Base-by-base conservation (phyloP, 2,329 filamentous ascomycete species). In the Colletotrichum tabaci region DNA sequence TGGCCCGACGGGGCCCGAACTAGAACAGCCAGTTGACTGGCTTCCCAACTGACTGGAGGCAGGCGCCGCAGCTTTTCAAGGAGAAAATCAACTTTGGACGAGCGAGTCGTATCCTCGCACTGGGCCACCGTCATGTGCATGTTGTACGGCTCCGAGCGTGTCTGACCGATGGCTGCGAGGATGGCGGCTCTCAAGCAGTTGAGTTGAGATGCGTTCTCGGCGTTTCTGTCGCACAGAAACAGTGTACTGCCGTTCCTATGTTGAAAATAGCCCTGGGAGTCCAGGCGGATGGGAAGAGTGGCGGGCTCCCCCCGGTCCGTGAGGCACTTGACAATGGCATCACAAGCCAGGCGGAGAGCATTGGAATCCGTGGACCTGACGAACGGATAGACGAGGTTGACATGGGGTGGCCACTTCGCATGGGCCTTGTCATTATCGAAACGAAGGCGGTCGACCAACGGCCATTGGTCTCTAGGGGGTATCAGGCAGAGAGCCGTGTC, bases 381-480 rank as follows among this genome's bases (percentile, higher is more conserved):
- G 77, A 92, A 93, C 0, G 91, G 91, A 76, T 93, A 93, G 26
- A 92, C 75, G 35, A 93, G 79, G 74, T 92, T 93, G 75, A 93
- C 77, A 75, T 93, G 91, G 15, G 90, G 88, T 4, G 91, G 90
- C 91, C 91, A 93, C 79, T 84, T 88, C 35, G 82, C 82, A 74
- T 87, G 88, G 0, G 87, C 84, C 72, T 89, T 89, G 78, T 93
- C 91, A 79, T 93, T 90, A 15, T 90, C 81, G n/a, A 82, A 84
- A 55, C 91, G 87, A 3, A 93, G 79, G 16, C 81, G 80, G 74
- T 92, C 85, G 62, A 91, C 77, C 4, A 85, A 75, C 1, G 81
- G 73, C 82, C 87, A 88, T 46, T 87, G 77, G 60, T 82, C 74
- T 26, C 75, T 74, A 0, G 90, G 88, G 3, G 89, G 89, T 8